phyloP scores from a whole-genome alignment of 306 rosid genomes.

The Sophora flavescens region DNA sequence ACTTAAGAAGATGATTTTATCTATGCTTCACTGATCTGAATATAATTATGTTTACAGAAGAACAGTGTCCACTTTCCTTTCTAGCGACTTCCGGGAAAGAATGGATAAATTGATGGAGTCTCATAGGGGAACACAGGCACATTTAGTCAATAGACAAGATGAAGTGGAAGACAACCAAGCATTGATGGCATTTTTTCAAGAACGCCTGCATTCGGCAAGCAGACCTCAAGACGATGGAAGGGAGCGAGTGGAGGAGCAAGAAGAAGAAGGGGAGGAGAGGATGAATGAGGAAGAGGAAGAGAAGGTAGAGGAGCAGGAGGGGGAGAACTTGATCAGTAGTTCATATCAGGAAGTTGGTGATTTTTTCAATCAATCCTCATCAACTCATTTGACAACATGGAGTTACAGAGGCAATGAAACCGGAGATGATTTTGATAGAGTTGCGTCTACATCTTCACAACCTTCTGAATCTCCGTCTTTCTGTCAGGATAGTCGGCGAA shows the following conservation, averaged over 20 bases:
- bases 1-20: not conserved
- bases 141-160: constrained; percentile 39
- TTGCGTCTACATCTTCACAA: constrained; percentile 58
- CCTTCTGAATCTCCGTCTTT: constrained; percentile 53
- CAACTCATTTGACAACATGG: constrained; percentile 58
- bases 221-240: constrained; percentile 41
- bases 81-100: constrained; percentile 70
- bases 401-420: constrained; percentile 73
- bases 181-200: constrained; percentile 45
- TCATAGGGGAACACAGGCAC: constrained; percentile 63
- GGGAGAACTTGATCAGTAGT: constrained; percentile 53
- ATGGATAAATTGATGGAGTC: constrained; percentile 78
- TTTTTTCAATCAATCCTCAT: constrained; percentile 59
- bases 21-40: constrained; percentile 36
- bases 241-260: constrained; percentile 36
- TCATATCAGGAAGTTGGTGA: constrained; percentile 59
- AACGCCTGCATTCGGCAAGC: constrained; percentile 27
- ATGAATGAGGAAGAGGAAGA: constrained; percentile 36
- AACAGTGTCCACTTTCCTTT: constrained; percentile 81
- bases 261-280: constrained; percentile 38
- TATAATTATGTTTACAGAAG: constrained; percentile 57
- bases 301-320: constrained; percentile 42
- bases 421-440: constrained; percentile 65
- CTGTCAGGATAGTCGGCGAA: constrained; percentile 37
- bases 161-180: constrained; percentile 50